Evolutionary conservation across 495 filamentous ascomycete genomes (phyloP).

Genomic region (Tuber calosporum): DNA sequence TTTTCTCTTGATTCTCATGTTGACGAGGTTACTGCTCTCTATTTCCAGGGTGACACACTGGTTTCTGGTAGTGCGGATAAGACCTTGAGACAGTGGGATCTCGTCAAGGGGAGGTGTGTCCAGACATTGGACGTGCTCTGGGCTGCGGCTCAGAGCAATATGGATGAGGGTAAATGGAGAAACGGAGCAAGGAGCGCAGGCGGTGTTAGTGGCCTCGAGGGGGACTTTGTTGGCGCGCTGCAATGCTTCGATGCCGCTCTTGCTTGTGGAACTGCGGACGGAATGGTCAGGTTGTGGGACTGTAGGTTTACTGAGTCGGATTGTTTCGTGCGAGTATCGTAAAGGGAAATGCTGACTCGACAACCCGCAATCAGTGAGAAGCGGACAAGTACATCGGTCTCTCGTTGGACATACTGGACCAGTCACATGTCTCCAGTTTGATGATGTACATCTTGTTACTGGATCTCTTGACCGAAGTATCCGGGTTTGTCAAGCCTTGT

Average conservation of each 20-base stretch:
- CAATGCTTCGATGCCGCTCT: constrained; percentile 96
- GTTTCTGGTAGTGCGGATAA: constrained; percentile 96
- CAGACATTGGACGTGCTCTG: constrained; percentile 98
- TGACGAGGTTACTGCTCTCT: constrained; percentile 86
- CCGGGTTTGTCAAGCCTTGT: constrained; percentile 59
- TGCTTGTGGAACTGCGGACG: constrained; percentile 96
- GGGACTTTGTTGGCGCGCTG: constrained; percentile 89
- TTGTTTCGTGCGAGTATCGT: not conserved
- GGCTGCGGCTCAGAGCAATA: constrained; percentile 87
- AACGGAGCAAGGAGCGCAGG: constrained; percentile 49
- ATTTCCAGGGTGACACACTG: constrained; percentile 79
- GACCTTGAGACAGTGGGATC: constrained; percentile 94
- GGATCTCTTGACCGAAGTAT: constrained; percentile 91
- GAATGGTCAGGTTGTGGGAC: constrained; percentile 97
- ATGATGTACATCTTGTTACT: constrained; percentile 90
- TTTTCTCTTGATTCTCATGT: constrained; percentile 85
- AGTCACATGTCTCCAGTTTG: constrained; percentile 92
- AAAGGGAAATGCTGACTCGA: constrained; percentile 9
- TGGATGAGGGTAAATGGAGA: constrained; percentile 54
- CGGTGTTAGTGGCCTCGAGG: constrained; percentile 53
- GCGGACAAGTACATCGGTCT: constrained; percentile 91
- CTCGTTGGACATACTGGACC: constrained; percentile 94
- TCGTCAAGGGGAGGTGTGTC: constrained; percentile 88
- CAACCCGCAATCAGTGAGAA: constrained; percentile 52
- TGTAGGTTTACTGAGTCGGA: constrained; percentile 32